Evolutionary conservation across 495 filamentous ascomycete species (phyloP).

Genomic region (Hyaloscypha finlandica): DNA sequence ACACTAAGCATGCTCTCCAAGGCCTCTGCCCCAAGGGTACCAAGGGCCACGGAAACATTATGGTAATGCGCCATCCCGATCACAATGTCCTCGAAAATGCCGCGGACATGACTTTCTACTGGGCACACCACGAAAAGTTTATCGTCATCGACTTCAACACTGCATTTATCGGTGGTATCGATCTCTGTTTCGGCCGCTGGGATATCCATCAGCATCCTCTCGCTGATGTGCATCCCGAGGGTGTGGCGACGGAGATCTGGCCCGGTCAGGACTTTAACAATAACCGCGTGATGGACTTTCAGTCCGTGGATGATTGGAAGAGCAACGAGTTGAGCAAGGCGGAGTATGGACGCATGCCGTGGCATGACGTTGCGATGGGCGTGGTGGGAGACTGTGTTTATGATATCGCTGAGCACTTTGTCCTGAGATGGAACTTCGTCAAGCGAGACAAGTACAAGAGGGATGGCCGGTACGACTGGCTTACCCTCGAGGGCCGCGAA

Average conservation of each 20-base stretch:
- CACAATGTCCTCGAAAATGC: slow-evolving; percentile 94
- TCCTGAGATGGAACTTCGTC: slow-evolving; percentile 93
- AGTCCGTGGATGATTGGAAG: slow-evolving; percentile 89
- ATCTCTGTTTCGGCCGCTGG: slow-evolving; percentile 97
- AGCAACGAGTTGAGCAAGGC: slow-evolving; percentile 89
- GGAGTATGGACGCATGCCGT: slow-evolving; percentile 94
- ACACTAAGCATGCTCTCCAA: slow-evolving; percentile 88
- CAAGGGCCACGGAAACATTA: slow-evolving; percentile 83
- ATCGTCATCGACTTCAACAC: slow-evolving; percentile 88
- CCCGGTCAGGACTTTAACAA: slow-evolving; percentile 96
- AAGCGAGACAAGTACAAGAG: slow-evolving; percentile 99
- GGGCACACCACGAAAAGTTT: slow-evolving; percentile 98
- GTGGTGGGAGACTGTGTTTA: slow-evolving; percentile 86
- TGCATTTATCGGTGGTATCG: slow-evolving; percentile 90
- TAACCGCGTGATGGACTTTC: slow-evolving; percentile 94
- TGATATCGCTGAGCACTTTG: slow-evolving; percentile 96
- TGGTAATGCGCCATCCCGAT: slow-evolving; percentile 88
- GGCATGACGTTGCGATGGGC: slow-evolving; percentile 95
- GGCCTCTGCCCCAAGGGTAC: slow-evolving; percentile 77
- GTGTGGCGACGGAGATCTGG: slow-evolving; percentile 82
- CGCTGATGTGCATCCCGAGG: slow-evolving; percentile 84
- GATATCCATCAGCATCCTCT: slow-evolving; percentile 82
- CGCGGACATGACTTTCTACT: slow-evolving; percentile 94
- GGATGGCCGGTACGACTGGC: slow-evolving; percentile 75
- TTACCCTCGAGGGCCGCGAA: slow-evolving; percentile 76